Conservation (phyloP, 164 flowering plant genomes). For the Magnolia changhungtana region DNA sequence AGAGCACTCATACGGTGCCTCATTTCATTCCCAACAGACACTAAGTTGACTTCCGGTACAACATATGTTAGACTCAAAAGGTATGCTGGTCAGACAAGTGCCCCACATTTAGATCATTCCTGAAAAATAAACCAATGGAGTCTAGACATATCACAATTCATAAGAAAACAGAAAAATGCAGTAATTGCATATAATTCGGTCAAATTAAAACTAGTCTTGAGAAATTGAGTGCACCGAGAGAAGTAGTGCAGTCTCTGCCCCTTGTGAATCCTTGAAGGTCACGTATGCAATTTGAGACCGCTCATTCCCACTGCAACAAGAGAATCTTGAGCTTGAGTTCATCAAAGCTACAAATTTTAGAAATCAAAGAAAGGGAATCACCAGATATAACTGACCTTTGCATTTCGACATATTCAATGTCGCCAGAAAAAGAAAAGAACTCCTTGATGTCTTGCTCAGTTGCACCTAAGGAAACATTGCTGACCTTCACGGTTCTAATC, state of each 20-base stretch:
- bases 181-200: not conserved
- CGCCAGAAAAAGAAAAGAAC: constrained; percentile 43
- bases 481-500: constrained; percentile 16
- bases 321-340: not conserved
- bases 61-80: too few species aligned
- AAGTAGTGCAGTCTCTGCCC: constrained; percentile 78
- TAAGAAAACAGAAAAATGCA: not conserved
- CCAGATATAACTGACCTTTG: constrained; percentile 21
- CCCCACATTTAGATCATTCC: too few species aligned
- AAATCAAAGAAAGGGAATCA: not conserved
- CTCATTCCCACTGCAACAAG: constrained; percentile 48
- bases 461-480: constrained; percentile 23
- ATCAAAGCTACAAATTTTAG: not conserved
- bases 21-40: too few species aligned
- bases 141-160: too few species aligned
- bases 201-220: not conserved
- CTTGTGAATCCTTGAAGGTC: constrained; percentile 73
- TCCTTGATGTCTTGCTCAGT: constrained; percentile 23
- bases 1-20: too few species aligned
- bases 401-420: constrained; percentile 39
- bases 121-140: too few species aligned
- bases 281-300: constrained; percentile 74
- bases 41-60: too few species aligned
- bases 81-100: too few species aligned
- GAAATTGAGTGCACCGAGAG: constrained; percentile 55